phyloP scores from a whole-genome alignment of 192 early-diverging fungal genomes.

The Gigaspora rosea region DNA sequence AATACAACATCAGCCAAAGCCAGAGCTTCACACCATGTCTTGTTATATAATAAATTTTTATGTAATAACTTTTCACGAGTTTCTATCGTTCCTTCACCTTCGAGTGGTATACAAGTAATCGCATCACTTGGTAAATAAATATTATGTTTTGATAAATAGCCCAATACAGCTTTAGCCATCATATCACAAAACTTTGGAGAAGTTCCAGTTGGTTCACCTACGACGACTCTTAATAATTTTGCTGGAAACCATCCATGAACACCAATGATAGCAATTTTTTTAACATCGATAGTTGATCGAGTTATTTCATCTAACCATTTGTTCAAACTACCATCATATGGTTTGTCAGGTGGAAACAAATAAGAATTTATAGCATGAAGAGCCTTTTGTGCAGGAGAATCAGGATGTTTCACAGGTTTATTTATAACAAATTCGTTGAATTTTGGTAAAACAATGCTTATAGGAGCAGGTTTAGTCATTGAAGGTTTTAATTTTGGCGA shows the following conservation, averaged over 20 bases:
- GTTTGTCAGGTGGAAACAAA: conserved; percentile 24
- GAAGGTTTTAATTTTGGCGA: not conserved
- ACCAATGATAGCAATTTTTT: conserved; percentile 76
- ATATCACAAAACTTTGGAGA: conserved; percentile 86
- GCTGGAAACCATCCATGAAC: conserved; percentile 91
- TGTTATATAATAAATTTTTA: conserved; percentile 64
- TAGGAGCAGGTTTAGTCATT: conserved; percentile 3
- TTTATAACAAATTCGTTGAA: conserved; percentile 17
- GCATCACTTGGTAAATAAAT: conserved; percentile 46
- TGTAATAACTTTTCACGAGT: conserved; percentile 84
- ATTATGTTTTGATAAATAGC: conserved; percentile 56
- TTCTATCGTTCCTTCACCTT: conserved; percentile 91
- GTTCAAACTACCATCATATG: not conserved
- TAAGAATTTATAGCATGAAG: conserved; percentile 31
- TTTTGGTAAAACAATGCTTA: conserved; percentile 6
- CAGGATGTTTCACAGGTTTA: not conserved
- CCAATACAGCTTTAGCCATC: conserved; percentile 70
- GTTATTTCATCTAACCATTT: conserved; percentile 29
- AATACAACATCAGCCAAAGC: conserved; percentile 75
- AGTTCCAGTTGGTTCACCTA: conserved; percentile 94
- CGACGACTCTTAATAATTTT: conserved; percentile 68
- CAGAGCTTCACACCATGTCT: conserved; percentile 44
- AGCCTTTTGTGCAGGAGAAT: conserved; percentile 14
- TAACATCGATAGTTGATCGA: conserved; percentile 39
- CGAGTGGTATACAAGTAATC: conserved; percentile 80